Evolutionary conservation across 116 monocot genomes (phyloP), one percentile per base, ranked within the genome.

Genomic region (Posidonia oceanica): DNA sequence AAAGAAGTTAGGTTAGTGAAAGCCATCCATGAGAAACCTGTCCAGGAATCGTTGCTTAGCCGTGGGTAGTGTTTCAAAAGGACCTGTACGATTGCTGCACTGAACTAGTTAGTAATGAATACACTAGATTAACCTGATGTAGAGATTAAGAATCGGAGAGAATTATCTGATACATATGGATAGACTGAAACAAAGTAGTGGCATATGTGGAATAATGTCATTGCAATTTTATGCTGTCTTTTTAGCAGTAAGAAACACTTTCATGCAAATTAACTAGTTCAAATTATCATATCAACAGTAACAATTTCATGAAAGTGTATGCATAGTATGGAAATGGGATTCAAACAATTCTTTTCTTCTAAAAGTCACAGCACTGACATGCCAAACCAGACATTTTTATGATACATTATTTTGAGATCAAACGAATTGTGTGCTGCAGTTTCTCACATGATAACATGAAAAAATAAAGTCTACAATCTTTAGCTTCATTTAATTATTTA

Each of bases 21-120:
- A 13, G 82, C 79, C 39, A 68, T 18, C 67, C 70, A 58, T 36
- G 81, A 79, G 70, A 85, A 81, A 22, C 85, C 81, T 12, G 61
- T 80, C 85, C 85, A 85, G 16, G 85, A 68, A 36, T 74, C 76
- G 39, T 71, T 65, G 74, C 78, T 72, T 14, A 96, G 83, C n/a
- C 69, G 66, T 44, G 81, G 78, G 67, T 91, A 85, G 39, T 76
- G 84, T 62, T 89, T 78, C 71, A 96, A 64, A 69, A 96, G 91
- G 63, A 83, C 79, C 86, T 86, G 80, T 14, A 91, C 88, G 71
- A 96, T 85, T 10, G 22, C 69, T 70, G 55, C 69, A 70, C 13
- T 4, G n/a, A n/a, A n/a, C n/a, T n/a, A n/a, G n/a, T n/a, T n/a
- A n/a, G n/a, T n/a, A n/a, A n/a, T n/a, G n/a, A n/a, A n/a, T n/a